Evolutionary conservation across 2,329 filamentous ascomycete genomes (phyloP), one percentile per base, ranked within the genome.

Genomic region (Apiospora aurea): DNA sequence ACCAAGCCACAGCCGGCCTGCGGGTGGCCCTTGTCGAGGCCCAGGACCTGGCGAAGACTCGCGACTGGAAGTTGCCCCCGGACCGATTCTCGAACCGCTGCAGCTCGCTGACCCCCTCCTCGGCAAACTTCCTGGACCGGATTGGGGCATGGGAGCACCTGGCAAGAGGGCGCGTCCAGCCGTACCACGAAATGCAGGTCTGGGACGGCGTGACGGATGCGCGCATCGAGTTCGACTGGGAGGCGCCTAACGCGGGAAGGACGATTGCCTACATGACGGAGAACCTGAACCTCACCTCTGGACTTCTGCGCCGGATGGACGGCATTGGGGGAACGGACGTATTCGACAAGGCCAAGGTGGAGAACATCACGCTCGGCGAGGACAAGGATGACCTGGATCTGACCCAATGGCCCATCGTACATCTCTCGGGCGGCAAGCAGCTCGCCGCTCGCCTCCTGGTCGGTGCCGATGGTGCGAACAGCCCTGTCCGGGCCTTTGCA

Each of bases 261-360:
- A 93, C 91, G 1, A 94, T 99, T 76, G 96, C 96, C 13, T 97
- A 96, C 80, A 99, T 99, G 96, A 94, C 92, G 57, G 97, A 99
- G 86, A 99, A 98, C 81, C 82, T 92, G 44, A 98, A 99, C 80
- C 87, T 98, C 46, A 95, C 94, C 2, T 92, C 92, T 0, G 94
- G 91, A 0, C 86, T 99, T 10, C 83, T 98, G 69, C 87, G 87
- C 71, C 89, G 93, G 18, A 87, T 98, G 47, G 86, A 92, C 13
- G 89, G 93, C 75, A 85, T 97, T 1, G 90, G 91, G 2, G 87
- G 87, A 4, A 87, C 95, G 21, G 89, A 91, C 5, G 84, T 96
- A 13, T 92, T 95, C 71, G 94, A 95, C 75, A 90, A 90, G 68
- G 91, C 93, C 2, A 93, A 89, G 70, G 95, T 98, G 38, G 90